Conservation (phyloP, 148 eudicot species). For the Vaccinium darrowii region DNA sequence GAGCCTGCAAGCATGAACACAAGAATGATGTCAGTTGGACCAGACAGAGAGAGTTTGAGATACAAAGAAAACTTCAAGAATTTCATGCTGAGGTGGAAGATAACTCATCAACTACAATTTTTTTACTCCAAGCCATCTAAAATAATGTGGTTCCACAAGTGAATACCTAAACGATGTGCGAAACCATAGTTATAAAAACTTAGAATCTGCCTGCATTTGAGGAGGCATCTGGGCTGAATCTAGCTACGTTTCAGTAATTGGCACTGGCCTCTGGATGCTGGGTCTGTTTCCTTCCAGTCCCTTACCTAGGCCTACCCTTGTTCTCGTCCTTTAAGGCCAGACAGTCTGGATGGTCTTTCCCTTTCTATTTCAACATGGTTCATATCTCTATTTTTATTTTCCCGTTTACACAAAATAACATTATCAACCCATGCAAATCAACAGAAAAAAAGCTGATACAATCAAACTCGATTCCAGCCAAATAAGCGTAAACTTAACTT, state of each 20-base stretch:
- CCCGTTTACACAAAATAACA: not conserved
- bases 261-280: not conserved
- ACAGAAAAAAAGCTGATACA: not conserved
- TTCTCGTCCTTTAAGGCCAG: not conserved
- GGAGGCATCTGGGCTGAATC: not conserved
- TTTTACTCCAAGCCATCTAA: not conserved
- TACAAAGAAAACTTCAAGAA: not conserved
- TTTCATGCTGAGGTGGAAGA: not conserved
- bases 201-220: not conserved
- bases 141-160: not conserved
- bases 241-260: not conserved
- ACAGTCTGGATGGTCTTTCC: not conserved
- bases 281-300: not conserved
- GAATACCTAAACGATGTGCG: not conserved
- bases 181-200: not conserved
- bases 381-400: not conserved
- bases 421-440: not conserved
- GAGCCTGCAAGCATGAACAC: not conserved
- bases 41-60: not conserved
- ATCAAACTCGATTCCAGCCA: not conserved
- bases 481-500: not conserved
- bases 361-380: not conserved
- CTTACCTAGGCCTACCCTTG: not conserved
- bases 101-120: not conserved
- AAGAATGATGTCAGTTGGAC: not conserved